These are phyloP conservation scores for Fusarium pseudocircinatum DNA, from an alignment of 2,329 filamentous ascomycete species.

Conservation along the genomic window DNA sequence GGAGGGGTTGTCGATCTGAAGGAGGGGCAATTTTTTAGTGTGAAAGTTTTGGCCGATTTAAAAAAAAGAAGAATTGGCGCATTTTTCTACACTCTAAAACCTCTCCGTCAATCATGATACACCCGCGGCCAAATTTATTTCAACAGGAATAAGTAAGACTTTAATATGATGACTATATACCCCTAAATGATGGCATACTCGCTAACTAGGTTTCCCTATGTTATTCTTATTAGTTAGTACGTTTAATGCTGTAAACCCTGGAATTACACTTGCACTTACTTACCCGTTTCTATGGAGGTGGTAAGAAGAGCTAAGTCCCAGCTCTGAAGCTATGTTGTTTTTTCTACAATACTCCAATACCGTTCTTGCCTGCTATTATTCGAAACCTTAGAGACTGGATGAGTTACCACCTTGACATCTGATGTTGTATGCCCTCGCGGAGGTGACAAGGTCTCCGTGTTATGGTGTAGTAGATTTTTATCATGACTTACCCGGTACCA, in stretches of 20 bases:
- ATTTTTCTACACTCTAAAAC: neutral
- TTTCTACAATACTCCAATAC: neutral
- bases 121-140: neutral
- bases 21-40: slow-evolving; percentile 25
- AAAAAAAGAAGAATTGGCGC: neutral
- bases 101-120: slow-evolving; percentile 3
- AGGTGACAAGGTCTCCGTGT: neutral
- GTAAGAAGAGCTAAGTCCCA: neutral
- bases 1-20: slow-evolving; percentile 20
- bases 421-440: neutral
- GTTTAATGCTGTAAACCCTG: neutral
- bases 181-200: neutral
- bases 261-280: neutral
- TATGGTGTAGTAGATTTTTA: neutral
- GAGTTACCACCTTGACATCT: neutral
- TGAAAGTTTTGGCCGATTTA: neutral
- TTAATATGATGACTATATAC: neutral
- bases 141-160: neutral
- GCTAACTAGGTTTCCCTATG: neutral
- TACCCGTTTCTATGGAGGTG: neutral
- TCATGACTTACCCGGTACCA: neutral
- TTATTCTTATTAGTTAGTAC: neutral
- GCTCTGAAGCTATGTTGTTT: neutral
- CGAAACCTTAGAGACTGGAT: neutral
- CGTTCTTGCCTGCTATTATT: neutral